Evolutionary conservation across 2,329 filamentous ascomycete species (phyloP).

Genomic region (Domatiomyces catenatus): DNA sequence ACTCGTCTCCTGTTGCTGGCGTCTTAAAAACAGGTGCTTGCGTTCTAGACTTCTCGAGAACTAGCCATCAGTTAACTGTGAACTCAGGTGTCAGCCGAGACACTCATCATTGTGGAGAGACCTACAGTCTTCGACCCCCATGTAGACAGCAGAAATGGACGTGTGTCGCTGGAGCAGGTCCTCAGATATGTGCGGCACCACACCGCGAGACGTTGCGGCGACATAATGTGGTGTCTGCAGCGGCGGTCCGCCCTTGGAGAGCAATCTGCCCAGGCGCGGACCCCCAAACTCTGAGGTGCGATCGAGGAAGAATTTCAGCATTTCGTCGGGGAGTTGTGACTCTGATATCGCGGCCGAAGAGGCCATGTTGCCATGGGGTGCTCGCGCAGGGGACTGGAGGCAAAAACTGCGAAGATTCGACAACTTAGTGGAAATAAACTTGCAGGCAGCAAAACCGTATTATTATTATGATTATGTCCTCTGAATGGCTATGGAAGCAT

Average conservation of each 20-base stretch:
- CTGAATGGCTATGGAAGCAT: too few relatives aligned
- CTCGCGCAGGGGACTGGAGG: neutral
- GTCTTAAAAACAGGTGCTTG: conserved; percentile 38
- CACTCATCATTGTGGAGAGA: conserved; percentile 8
- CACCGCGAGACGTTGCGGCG: conserved; percentile 65
- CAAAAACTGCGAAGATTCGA: too few relatives aligned
- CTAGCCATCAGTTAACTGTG: conserved; percentile 30
- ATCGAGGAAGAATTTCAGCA: conserved; percentile 26
- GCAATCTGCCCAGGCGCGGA: conserved; percentile 53
- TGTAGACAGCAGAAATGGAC: conserved; percentile 53
- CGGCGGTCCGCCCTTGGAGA: conserved; percentile 45
- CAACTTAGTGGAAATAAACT: too few relatives aligned
- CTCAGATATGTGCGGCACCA: conserved; percentile 73
- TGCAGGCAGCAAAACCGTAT: too few relatives aligned
- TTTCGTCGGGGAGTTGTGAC: conserved; percentile 18
- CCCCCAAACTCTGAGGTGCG: conserved; percentile 22
- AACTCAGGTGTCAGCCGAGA: conserved; percentile 25
- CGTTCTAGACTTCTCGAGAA: conserved; percentile 42
- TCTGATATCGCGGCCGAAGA: conserved; percentile 20
- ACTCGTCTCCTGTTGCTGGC: conserved; percentile 30
- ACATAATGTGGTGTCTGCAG: conserved; percentile 74
- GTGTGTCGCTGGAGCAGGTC: conserved; percentile 59
- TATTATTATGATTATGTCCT: too few relatives aligned
- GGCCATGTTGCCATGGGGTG: neutral
- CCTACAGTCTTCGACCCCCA: conserved; percentile 87